These are phyloP conservation scores for Kluyveromyces lactis DNA, from an alignment of 805 yeast species.

Conservation along the genomic window DNA sequence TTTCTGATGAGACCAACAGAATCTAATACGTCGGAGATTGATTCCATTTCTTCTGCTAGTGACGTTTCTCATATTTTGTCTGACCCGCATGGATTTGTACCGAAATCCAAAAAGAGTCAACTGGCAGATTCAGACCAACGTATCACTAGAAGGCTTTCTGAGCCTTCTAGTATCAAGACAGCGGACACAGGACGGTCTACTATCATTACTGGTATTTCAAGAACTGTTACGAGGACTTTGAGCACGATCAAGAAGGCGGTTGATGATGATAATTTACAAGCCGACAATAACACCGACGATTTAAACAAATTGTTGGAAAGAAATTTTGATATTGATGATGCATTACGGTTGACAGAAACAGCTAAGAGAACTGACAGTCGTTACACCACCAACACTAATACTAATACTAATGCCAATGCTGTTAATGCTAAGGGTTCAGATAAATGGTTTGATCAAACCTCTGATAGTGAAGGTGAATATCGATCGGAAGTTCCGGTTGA, in stretches of 20 bases:
- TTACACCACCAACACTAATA: background rate
- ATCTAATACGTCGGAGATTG: background rate
- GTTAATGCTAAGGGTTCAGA: background rate
- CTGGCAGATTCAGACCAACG: background rate
- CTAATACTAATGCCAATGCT: background rate
- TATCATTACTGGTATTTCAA: background rate
- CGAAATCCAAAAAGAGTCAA: too few relatives aligned
- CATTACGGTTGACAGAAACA: slow-evolving; percentile 18
- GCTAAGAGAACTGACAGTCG: background rate
- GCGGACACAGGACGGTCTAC: background rate
- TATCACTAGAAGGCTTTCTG: background rate
- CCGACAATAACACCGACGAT: slow-evolving; percentile 9
- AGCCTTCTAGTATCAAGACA: background rate
- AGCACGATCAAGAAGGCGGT: slow-evolving; percentile 15
- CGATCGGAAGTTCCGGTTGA: background rate
- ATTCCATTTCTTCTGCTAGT: background rate
- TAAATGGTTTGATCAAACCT: background rate
- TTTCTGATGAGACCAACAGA: background rate
- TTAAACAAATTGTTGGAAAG: slow-evolving; percentile 15
- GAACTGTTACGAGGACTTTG: slow-evolving; percentile 9
- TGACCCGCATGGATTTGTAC: background rate
- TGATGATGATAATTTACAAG: slow-evolving; percentile 19
- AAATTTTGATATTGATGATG: slow-evolving; percentile 26
- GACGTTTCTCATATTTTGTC: background rate
- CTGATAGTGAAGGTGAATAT: background rate